These are phyloP conservation scores for Wallacemonas sp. DNA, from an alignment of 208 protist species.

Conservation along the genomic window DNA sequence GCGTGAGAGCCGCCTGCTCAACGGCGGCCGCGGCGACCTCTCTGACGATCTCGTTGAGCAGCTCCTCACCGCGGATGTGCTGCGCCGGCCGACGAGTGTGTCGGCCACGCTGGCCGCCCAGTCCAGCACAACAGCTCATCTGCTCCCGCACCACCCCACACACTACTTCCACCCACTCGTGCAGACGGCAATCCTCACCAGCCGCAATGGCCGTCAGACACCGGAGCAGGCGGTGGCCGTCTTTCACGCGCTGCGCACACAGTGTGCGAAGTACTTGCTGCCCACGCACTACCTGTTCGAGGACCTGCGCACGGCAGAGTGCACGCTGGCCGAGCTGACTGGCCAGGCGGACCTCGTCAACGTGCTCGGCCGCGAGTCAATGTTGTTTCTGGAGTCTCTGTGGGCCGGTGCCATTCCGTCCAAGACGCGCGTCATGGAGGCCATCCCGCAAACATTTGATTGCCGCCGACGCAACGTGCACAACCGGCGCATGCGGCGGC, in stretches of 20 bases:
- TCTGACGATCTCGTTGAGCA: slow-evolving; percentile 43
- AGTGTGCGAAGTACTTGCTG: slow-evolving; percentile 27
- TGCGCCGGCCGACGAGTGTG: slow-evolving; percentile 19
- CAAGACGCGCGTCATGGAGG: slow-evolving; percentile 30
- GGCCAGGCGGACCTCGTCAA: slow-evolving; percentile 11
- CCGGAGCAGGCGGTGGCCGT: background rate
- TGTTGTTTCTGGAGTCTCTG: slow-evolving; percentile 42
- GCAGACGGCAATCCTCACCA: slow-evolving; percentile 22
- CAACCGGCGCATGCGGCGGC: slow-evolving; percentile 30
- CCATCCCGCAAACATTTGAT: slow-evolving; percentile 33
- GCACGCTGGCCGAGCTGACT: slow-evolving; percentile 25
- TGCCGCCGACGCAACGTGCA: slow-evolving; percentile 24
- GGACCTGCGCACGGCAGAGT: slow-evolving; percentile 34
- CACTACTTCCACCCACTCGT: slow-evolving; percentile 40
- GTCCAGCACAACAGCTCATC: background rate
- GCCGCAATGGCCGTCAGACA: background rate
- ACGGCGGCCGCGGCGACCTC: slow-evolving; percentile 38
- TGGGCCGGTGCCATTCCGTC: slow-evolving; percentile 42
- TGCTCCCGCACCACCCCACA: slow-evolving; percentile 32
- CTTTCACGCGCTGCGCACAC: slow-evolving; percentile 9
- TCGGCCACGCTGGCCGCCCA: background rate
- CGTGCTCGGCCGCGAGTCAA: slow-evolving; percentile 18
- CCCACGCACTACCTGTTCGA: slow-evolving; percentile 47
- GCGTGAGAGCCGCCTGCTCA: slow-evolving; percentile 31
- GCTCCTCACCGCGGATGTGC: slow-evolving; percentile 39